Conservation (phyloP, 805 yeast genomes). For the Hanseniaspora pseudoguilliermondii region DNA sequence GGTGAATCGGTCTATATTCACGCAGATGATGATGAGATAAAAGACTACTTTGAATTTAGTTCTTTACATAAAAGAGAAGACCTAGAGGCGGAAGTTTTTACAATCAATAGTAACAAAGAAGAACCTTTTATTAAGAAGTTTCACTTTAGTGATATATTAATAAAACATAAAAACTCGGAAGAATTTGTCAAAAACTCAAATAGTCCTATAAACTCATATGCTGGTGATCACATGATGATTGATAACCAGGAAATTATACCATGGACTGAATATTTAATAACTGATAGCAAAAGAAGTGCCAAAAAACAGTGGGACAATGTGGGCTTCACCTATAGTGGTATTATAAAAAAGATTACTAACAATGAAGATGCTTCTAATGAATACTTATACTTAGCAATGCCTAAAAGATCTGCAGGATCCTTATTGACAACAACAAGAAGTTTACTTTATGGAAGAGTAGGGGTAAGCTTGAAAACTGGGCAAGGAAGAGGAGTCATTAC, state of each 20-base stretch:
- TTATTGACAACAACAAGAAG: slow-evolving; percentile 64
- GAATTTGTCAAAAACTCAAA: background rate
- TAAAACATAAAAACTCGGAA: background rate
- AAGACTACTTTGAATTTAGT: slow-evolving; percentile 13
- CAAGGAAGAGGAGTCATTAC: slow-evolving; percentile 70
- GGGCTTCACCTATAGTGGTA: slow-evolving; percentile 53
- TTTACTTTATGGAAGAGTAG: slow-evolving; percentile 72
- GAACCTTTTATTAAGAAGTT: background rate
- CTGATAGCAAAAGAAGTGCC: slow-evolving; percentile 37
- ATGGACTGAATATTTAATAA: slow-evolving; percentile 21
- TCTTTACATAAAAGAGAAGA: slow-evolving; percentile 18
- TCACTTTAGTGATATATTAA: background rate
- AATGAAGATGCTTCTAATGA: slow-evolving; percentile 23
- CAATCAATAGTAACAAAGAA: background rate
- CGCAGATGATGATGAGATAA: slow-evolving; percentile 1
- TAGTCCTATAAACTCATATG: slow-evolving; percentile 8
- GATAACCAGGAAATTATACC: slow-evolving; percentile 20
- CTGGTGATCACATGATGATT: slow-evolving; percentile 14
- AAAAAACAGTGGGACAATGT: slow-evolving; percentile 43
- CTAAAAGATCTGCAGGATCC: slow-evolving; percentile 59
- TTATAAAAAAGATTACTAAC: slow-evolving; percentile 36
- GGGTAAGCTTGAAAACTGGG: slow-evolving; percentile 58
- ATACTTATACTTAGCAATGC: slow-evolving; percentile 57
- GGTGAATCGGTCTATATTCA: background rate
- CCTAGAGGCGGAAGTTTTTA: slow-evolving; percentile 18